Conservation (phyloP, 164 flowering plant species). For the Cinnamomum chago region DNA sequence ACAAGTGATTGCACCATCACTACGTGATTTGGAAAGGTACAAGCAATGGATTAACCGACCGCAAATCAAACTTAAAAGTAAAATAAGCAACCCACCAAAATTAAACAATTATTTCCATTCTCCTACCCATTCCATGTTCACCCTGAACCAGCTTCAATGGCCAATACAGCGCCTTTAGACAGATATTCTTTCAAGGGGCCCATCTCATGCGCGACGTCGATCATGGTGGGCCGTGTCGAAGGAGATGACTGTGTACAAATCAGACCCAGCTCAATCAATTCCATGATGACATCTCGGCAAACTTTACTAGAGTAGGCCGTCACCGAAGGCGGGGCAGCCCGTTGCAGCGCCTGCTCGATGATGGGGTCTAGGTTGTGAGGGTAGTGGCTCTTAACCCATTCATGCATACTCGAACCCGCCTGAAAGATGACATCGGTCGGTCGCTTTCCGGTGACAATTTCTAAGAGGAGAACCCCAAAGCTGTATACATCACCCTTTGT, state of each 20-base stretch:
- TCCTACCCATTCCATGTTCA: not conserved
- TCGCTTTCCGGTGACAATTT: constrained; percentile 63
- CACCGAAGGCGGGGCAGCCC: constrained; percentile 12
- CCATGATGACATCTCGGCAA: constrained; percentile 45
- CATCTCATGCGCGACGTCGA: constrained; percentile 70
- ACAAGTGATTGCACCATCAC: constrained; percentile 1
- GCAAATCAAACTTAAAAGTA: constrained; percentile 3
- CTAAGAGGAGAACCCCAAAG: constrained; percentile 73
- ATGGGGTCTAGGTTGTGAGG: constrained; percentile 51
- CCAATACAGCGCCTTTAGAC: constrained; percentile 5
- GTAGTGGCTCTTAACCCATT: constrained; percentile 68
- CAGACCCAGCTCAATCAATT: constrained; percentile 74
- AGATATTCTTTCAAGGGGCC: constrained; percentile 55
- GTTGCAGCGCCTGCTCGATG: constrained; percentile 36
- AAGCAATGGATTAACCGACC: not conserved
- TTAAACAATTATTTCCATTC: not conserved
- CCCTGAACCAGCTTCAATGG: constrained; percentile 1
- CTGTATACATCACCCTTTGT: constrained; percentile 86
- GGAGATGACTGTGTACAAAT: constrained; percentile 70
- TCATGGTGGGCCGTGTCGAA: constrained; percentile 65
- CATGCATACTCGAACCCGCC: constrained; percentile 61
- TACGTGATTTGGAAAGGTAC: constrained; percentile 1
- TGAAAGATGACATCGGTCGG: constrained; percentile 65
- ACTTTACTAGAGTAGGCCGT: constrained; percentile 5
- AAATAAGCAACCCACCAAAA: not conserved